Conservation (phyloP, 1,284 basidiomycete species). For the Heterobasidion irregulare region DNA sequence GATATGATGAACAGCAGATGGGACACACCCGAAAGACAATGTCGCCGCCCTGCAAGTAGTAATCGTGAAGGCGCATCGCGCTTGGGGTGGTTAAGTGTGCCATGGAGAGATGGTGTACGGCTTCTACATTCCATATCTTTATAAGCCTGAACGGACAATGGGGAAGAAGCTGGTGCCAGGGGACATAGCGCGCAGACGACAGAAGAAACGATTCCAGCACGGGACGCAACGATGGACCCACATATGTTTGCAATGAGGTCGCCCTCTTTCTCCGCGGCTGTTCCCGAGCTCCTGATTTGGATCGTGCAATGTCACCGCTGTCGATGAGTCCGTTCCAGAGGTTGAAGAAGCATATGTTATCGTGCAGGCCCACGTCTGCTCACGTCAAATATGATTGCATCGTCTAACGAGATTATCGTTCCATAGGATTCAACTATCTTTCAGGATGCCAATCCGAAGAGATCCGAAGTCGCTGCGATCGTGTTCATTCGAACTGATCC, state of each 20-base stretch:
- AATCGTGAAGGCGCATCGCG: constrained; percentile 31
- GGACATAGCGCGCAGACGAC: neutral
- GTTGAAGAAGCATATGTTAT: neutral
- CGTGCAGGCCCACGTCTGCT: neutral
- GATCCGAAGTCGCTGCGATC: too few species aligned
- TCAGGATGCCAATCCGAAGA: too few species aligned
- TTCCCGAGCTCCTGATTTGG: neutral
- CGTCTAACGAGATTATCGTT: too few species aligned
- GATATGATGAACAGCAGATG: neutral
- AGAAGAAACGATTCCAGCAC: neutral
- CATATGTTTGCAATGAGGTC: constrained; percentile 13
- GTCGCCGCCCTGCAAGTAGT: constrained; percentile 48
- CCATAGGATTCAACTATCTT: too few species aligned
- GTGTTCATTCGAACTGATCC: too few species aligned
- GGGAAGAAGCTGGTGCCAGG: neutral
- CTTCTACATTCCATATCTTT: neutral
- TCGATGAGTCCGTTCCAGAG: neutral
- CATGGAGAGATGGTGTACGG: constrained; percentile 5
- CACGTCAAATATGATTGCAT: neutral
- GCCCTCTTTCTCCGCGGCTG: constrained; percentile 1
- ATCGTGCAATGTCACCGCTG: neutral
- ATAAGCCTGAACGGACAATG: neutral
- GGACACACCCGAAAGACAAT: constrained; percentile 42
- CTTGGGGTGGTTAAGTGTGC: constrained; percentile 15
- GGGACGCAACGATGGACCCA: constrained; percentile 1